phyloP scores from a whole-genome alignment of 176 grass and related monocot genomes.

The Oryza officinalis region DNA sequence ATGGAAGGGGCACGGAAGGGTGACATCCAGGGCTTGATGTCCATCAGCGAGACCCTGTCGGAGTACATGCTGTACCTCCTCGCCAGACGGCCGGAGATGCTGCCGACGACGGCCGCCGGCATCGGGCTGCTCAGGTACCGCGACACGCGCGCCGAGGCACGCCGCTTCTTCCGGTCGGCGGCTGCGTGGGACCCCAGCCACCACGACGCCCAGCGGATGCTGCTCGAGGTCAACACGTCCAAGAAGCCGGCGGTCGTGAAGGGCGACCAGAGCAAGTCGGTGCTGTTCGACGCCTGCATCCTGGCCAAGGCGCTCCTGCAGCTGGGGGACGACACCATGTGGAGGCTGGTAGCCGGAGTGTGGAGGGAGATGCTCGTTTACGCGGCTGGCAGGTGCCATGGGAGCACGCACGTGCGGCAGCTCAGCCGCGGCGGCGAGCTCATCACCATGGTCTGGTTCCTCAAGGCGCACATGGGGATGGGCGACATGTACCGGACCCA shows the following conservation, averaged over 20 bases:
- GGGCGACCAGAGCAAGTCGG: conserved; percentile 40
- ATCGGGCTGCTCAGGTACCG: conserved; percentile 43
- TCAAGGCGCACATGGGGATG: conserved; percentile 43
- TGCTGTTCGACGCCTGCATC: conserved; percentile 50
- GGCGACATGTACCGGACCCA: conserved; percentile 40
- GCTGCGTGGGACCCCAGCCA: not conserved
- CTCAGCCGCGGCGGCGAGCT: conserved; percentile 17
- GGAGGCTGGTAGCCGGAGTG: conserved; percentile 14
- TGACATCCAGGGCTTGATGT: accelerated
- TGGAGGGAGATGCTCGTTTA: conserved; percentile 48
- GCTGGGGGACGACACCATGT: not conserved
- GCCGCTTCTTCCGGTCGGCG: not conserved
- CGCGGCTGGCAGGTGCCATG: conserved; percentile 40
- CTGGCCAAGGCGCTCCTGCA: conserved; percentile 34
- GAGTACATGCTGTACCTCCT: conserved; percentile 65
- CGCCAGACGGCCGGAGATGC: conserved; percentile 44
- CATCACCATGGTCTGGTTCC: conserved; percentile 47
- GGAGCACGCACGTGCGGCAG: conserved; percentile 28
- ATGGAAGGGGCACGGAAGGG: not conserved
- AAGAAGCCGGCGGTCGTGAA: conserved; percentile 8
- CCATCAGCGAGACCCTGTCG: conserved; percentile 5
- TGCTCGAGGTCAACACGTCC: conserved; percentile 20
- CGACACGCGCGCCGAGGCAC: conserved; percentile 47
- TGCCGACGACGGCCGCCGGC: conserved; percentile 18
- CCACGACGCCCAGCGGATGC: not conserved